Evolutionary conservation across 768 basidiomycete genomes (phyloP).

Genomic region (Cyclocybe cylindracea): DNA sequence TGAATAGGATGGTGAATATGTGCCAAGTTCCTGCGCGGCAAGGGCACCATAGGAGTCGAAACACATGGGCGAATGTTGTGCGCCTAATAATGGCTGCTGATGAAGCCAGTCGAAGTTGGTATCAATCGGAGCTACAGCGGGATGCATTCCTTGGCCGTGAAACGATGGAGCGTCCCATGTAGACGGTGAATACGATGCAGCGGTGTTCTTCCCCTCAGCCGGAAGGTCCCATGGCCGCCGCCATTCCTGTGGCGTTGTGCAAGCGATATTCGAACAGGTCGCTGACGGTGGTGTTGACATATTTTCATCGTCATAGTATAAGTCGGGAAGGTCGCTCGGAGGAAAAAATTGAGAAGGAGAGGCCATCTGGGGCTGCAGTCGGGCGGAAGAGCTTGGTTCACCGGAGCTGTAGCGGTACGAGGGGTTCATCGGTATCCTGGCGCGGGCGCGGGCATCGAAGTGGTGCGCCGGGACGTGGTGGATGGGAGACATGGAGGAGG

Average conservation of each 20-base stretch:
- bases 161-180: constrained; percentile 13
- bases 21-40: neutral
- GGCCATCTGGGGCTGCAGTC: neutral
- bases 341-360: constrained; percentile 9
- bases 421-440: constrained; percentile 2
- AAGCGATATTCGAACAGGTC: constrained; percentile 25
- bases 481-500: constrained; percentile 6
- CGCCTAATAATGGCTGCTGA: constrained; percentile 7
- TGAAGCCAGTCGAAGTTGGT: constrained; percentile 16
- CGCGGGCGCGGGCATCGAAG: too few species aligned
- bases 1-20: constrained; percentile 4
- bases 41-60: neutral
- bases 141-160: constrained; percentile 10
- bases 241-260: constrained; percentile 27
- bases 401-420: constrained; percentile 6
- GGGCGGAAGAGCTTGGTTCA: constrained; percentile 10
- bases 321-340: constrained; percentile 23
- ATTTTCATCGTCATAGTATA: constrained; percentile 24
- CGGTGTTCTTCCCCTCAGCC: neutral
- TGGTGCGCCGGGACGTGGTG: neutral
- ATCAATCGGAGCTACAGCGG: constrained; percentile 16
- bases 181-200: constrained; percentile 3
- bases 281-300: constrained; percentile 28
- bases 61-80: neutral
- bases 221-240: constrained; percentile 9